Conservation (phyloP, 306 rosid species). For the Lithocarpus polystachyus region DNA sequence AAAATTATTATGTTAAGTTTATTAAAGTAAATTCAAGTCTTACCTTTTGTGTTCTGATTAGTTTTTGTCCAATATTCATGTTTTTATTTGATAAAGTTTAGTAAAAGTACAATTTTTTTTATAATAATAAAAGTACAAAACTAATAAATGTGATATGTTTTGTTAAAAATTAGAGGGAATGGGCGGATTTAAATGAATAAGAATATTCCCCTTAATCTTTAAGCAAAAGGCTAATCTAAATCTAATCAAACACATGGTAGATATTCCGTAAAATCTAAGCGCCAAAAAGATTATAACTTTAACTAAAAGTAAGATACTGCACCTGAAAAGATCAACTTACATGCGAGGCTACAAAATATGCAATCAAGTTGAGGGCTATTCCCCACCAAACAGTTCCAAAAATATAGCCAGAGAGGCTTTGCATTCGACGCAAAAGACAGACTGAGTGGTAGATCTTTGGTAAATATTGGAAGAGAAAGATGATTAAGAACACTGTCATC, state of each 20-base stretch:
- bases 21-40: too few relatives aligned
- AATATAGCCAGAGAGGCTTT: constrained; percentile 70
- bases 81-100: too few relatives aligned
- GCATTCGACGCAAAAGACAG: constrained; percentile 80
- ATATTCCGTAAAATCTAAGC: neutral
- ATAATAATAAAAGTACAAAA: too few relatives aligned
- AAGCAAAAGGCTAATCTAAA: too few relatives aligned
- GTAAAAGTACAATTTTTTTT: too few relatives aligned
- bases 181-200: too few relatives aligned
- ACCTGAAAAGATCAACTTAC: constrained; percentile 41
- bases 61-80: too few relatives aligned
- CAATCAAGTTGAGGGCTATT: constrained; percentile 85
- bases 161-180: too few relatives aligned
- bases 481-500: constrained; percentile 71
- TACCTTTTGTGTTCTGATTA: too few relatives aligned
- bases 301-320: neutral
- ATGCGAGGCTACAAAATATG: constrained; percentile 93
- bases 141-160: too few relatives aligned
- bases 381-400: constrained; percentile 99
- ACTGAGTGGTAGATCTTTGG: constrained; percentile 86
- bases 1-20: too few relatives aligned
- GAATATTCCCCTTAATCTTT: neutral
- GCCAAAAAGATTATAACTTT: neutral
- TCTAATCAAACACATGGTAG: too few relatives aligned
- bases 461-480: constrained; percentile 77